A percentile compares a stretch with the other conserved stretches of the same genome.
These are phyloP conservation scores for Hanseniaspora hatyaiensis DNA, from an alignment of 805 yeast species.

Conservation along the genomic window DNA sequence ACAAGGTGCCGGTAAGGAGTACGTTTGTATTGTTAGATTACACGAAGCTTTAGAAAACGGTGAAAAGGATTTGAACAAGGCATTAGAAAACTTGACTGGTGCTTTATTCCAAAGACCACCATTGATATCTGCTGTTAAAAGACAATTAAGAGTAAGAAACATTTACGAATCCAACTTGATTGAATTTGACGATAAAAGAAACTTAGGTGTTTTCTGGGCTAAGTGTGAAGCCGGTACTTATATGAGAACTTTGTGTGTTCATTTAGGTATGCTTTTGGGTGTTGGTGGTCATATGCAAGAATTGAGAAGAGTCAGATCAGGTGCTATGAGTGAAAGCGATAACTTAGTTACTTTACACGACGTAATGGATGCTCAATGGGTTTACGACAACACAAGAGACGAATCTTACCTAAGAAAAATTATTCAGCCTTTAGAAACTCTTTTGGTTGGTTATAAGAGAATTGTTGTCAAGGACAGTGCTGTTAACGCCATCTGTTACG, in stretches of 20 bases:
- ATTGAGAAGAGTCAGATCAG: slow-evolving; percentile 96
- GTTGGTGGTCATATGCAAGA: slow-evolving; percentile 99
- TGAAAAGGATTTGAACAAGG: slow-evolving; percentile 75
- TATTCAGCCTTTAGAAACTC: slow-evolving; percentile 87
- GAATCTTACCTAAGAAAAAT: slow-evolving; percentile 89
- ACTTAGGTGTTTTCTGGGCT: slow-evolving; percentile 98
- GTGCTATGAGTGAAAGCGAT: slow-evolving; percentile 84
- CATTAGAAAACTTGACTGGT: slow-evolving; percentile 91
- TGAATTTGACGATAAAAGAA: slow-evolving; percentile 94
- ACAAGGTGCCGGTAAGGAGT: slow-evolving; percentile 99
- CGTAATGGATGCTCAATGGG: slow-evolving; percentile 96
- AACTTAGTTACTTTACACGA: slow-evolving; percentile 92
- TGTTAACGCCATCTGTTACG: slow-evolving; percentile 95
- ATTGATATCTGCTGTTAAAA: slow-evolving; percentile 94
- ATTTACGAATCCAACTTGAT: slow-evolving; percentile 90
- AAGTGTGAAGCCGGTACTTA: slow-evolving; percentile 99
- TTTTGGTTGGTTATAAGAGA: slow-evolving; percentile 91
- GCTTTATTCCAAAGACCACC: slow-evolving; percentile 99
- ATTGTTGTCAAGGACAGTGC: slow-evolving; percentile 91
- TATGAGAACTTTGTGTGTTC: slow-evolving; percentile 98
- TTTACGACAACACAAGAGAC: slow-evolving; percentile 92
- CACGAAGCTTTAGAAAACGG: slow-evolving; percentile 79
- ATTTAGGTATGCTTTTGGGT: slow-evolving; percentile 93
- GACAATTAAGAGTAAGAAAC: slow-evolving; percentile 96
- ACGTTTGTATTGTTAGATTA: slow-evolving; percentile 91